A percentile compares a stretch with the other conserved stretches of the same genome.
Evolutionary conservation across 164 flowering plant species (phyloP).

Genomic region (grape (Vitis vinifera)): ASM3070453v1 NC_081821.1:5609001-5609500

Average conservation of each 20-base stretch:
- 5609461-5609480: constrained; percentile 63
- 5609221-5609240: constrained; percentile 1
- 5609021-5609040: background rate
- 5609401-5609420: background rate
- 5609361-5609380: constrained; percentile 82
- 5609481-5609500: constrained; percentile 71
- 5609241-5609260: background rate
- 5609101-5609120: constrained; percentile 90
- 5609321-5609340: constrained; percentile 85
- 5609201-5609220: background rate
- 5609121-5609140: constrained; percentile 53
- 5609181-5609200: constrained; percentile 66
- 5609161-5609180: constrained; percentile 66
- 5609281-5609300: constrained; percentile 31
- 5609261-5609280: background rate
- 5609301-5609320: constrained; percentile 70
- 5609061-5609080: constrained; percentile 23
- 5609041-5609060: background rate
- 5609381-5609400: constrained; percentile 50
- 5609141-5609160: constrained; percentile 89
- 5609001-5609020: background rate
- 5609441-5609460: constrained; percentile 12
- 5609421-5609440: background rate
- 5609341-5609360: constrained; percentile 92
- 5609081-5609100: constrained; percentile 95